Evolutionary conservation across 2,329 filamentous ascomycete genomes (phyloP).

Genomic region (Sporothrix phasma): DNA sequence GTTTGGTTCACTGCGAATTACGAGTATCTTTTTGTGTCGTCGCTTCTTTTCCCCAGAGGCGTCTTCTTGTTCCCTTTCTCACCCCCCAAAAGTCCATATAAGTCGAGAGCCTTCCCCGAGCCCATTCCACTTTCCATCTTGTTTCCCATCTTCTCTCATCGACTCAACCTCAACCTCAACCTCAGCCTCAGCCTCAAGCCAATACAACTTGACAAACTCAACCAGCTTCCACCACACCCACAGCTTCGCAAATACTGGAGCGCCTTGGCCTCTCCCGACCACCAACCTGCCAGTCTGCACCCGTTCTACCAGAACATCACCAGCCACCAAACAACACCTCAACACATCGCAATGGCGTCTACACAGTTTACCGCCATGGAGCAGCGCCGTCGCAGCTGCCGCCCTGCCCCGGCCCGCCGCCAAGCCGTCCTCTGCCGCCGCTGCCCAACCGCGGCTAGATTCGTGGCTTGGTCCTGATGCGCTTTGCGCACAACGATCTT

Average conservation of each 20-base stretch:
- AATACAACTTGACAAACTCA: neutral
- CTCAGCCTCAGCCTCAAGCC: neutral
- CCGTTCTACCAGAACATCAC: conserved; percentile 10
- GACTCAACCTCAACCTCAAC: conserved; percentile 1
- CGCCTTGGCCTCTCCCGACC: neutral
- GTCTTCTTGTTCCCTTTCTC: conserved; percentile 3
- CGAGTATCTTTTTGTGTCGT: neutral
- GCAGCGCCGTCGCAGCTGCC: conserved; percentile 55
- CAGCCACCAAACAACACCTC: conserved; percentile 14
- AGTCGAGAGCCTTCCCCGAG: neutral
- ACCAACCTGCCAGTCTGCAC: neutral
- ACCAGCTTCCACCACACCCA: neutral
- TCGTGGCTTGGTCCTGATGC: neutral
- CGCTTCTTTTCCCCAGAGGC: neutral
- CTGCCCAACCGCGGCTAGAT: conserved; percentile 50
- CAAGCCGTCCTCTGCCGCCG: conserved; percentile 54
- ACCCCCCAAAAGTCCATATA: conserved; percentile 2
- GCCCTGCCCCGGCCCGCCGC: conserved; percentile 57
- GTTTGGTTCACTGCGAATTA: neutral
- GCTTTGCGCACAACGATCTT: neutral
- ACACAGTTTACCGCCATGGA: conserved; percentile 40
- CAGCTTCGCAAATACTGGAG: neutral
- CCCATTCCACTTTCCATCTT: neutral
- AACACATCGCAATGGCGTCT: conserved; percentile 17
- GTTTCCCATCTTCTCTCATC: neutral